Evolutionary conservation across 1,139 yeast species (phyloP).

Genomic region (Saccharomyces uvarum): DNA sequence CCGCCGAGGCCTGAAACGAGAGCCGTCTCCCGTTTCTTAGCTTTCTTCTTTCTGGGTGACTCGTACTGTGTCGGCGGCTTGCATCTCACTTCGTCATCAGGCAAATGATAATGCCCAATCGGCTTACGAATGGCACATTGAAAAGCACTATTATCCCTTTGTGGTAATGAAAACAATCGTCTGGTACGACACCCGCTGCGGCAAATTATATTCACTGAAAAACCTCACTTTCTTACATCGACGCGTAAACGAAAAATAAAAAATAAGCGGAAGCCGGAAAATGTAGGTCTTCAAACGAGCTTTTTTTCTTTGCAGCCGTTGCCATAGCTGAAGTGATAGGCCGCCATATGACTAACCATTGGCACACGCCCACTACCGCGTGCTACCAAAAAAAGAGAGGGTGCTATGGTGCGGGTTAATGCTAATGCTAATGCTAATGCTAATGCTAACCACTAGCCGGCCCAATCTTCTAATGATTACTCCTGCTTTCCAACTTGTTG

Average conservation of each 20-base stretch:
- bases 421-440: not conserved
- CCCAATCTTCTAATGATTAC: not conserved
- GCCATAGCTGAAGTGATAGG: not conserved
- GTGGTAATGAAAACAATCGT: not conserved
- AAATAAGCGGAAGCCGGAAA: not conserved
- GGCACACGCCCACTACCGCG: not conserved
- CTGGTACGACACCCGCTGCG: slow-evolving; percentile 1
- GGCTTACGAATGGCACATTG: not conserved
- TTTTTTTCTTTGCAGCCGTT: not conserved
- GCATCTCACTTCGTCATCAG: not conserved
- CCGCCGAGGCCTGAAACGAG: not conserved
- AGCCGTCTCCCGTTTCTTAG: not conserved
- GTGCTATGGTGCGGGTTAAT: too few species aligned
- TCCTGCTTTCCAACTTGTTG: not conserved
- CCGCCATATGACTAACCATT: not conserved
- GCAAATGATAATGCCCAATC: not conserved
- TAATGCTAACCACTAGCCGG: not conserved
- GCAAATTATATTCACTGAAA: not conserved
- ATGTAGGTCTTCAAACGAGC: not conserved
- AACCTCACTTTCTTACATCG: not conserved
- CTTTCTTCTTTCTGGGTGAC: not conserved
- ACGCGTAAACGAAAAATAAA: not conserved
- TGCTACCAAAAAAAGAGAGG: too few species aligned
- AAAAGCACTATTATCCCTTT: not conserved
- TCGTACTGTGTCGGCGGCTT: not conserved